Conservation (phyloP, 768 basidiomycete genomes). For the Clavulina sp. region DNA sequence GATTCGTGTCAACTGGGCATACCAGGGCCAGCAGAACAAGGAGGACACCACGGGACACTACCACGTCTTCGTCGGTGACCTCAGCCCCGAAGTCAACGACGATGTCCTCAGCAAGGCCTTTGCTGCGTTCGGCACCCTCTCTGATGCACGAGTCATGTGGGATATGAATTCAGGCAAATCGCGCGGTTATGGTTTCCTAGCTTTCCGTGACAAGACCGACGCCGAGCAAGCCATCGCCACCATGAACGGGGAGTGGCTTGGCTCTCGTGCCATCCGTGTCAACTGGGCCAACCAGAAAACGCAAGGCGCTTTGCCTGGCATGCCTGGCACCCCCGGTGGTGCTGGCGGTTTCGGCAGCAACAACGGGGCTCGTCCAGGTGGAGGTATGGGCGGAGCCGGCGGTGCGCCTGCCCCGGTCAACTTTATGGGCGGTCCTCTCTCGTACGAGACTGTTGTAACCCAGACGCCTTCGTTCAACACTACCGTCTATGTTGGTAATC, state of each 20-base stretch:
- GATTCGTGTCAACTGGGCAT: constrained; percentile 99
- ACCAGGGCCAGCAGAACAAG: constrained; percentile 95
- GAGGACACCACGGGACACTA: constrained; percentile 96
- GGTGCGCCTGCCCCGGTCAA: constrained; percentile 78
- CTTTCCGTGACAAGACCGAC: constrained; percentile 97
- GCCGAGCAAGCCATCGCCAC: constrained; percentile 98
- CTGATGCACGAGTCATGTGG: constrained; percentile 99
- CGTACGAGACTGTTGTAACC: constrained; percentile 82
- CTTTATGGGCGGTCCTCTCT: constrained; percentile 74
- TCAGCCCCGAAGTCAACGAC: constrained; percentile 96
- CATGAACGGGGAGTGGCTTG: constrained; percentile 99
- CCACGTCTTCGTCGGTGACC: constrained; percentile 99
- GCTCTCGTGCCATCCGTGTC: constrained; percentile 93
- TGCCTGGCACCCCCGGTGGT: constrained; percentile 10
- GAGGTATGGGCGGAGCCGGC: constrained; percentile 25
- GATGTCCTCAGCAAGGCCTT: constrained; percentile 94
- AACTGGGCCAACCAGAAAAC: constrained; percentile 99
- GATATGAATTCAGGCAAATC: constrained; percentile 99
- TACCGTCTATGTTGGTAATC: constrained; percentile 96
- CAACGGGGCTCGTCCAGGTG: constrained; percentile 10
- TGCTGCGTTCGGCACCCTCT: constrained; percentile 88
- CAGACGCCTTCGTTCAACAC: constrained; percentile 91
- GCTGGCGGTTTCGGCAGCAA: constrained; percentile 12
- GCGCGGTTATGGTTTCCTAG: constrained; percentile 94
- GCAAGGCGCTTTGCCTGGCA: constrained; percentile 37